Evolutionary conservation across 441 rosid species (phyloP), one percentile per base, ranked within the genome.

Genomic region (Erysimum pusillum): DNA sequence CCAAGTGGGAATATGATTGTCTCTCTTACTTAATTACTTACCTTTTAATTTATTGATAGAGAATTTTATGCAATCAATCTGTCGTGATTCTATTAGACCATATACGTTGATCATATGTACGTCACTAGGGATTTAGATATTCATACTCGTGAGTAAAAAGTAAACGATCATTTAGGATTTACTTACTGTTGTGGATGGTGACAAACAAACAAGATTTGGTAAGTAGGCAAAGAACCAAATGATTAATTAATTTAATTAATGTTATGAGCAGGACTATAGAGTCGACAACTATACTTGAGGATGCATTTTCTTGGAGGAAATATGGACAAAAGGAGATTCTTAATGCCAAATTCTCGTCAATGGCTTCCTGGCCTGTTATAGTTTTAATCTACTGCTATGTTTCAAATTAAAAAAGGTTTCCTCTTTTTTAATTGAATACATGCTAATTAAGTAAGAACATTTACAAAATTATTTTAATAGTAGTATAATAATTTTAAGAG

Each of bases 311-410:
- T 18, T 94, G 98, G 98, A 90, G 98, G 58, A 94, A 94, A 69
- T 94, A 94, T 64, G 98, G 98, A 9, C 97, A 91, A 67, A 94
- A 94, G 60, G 81, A 65, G 63, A 94, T 94, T 59, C 91, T 91
- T 65, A 86, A 94, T 73, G 61, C 94, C 54, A 85, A 82, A 63
- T 66, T 83, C 63, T 93, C 94, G 39, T n/a, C n/a, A n/a, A n/a
- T n/a, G n/a, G n/a, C n/a, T n/a, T n/a, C n/a, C n/a, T n/a, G n/a
- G n/a, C n/a, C n/a, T n/a, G n/a, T n/a, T n/a, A n/a, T n/a, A n/a
- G n/a, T n/a, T n/a, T n/a, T n/a, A n/a, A n/a, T n/a, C n/a, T n/a
- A n/a, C n/a, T n/a, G n/a, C n/a, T n/a, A n/a, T n/a, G n/a, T n/a
- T n/a, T n/a, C n/a, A n/a, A n/a, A n/a, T n/a, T n/a, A n/a, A n/a